Evolutionary conservation across 2,329 filamentous ascomycete species (phyloP).

Genomic region (Hypoxylon sp.): DNA sequence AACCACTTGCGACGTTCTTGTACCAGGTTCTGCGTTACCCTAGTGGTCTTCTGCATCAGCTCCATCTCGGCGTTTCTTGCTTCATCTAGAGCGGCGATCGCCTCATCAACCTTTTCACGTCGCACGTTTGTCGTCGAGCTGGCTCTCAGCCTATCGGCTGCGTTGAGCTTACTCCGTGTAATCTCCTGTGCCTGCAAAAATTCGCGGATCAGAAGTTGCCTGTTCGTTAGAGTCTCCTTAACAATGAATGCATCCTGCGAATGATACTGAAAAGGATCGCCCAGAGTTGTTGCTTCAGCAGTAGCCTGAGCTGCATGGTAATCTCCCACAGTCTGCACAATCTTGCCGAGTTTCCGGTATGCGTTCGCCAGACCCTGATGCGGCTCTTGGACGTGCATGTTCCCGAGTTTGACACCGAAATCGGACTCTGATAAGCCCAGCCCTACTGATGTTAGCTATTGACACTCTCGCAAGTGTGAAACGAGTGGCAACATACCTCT

Average conservation of each 20-base stretch:
- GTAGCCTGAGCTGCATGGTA: constrained; percentile 97
- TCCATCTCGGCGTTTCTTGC: constrained; percentile 86
- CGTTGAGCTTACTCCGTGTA: constrained; percentile 84
- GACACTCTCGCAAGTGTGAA: constrained; percentile 31
- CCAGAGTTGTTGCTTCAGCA: constrained; percentile 93
- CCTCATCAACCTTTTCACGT: constrained; percentile 96
- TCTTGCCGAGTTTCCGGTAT: constrained; percentile 94
- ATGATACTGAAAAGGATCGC: constrained; percentile 94
- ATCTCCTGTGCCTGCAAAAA: constrained; percentile 90
- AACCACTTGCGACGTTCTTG: constrained; percentile 95
- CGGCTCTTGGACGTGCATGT: constrained; percentile 90
- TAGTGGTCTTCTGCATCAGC: constrained; percentile 86
- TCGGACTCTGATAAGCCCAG: constrained; percentile 93
- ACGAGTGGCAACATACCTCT: constrained; percentile 74
- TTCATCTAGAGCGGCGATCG: constrained; percentile 91
- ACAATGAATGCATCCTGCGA: constrained; percentile 97
- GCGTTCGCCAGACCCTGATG: constrained; percentile 90
- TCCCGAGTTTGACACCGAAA: constrained; percentile 89
- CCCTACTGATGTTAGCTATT: constrained; percentile 67
- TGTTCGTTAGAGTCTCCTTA: constrained; percentile 97
- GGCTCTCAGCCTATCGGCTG: constrained; percentile 89
- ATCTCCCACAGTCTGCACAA: constrained; percentile 93
- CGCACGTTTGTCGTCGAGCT: constrained; percentile 84
- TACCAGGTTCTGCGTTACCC: constrained; percentile 90
- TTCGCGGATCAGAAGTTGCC: constrained; percentile 95